Evolutionary conservation across 768 basidiomycete species (phyloP).

Genomic region (Grammothele lineata): DNA sequence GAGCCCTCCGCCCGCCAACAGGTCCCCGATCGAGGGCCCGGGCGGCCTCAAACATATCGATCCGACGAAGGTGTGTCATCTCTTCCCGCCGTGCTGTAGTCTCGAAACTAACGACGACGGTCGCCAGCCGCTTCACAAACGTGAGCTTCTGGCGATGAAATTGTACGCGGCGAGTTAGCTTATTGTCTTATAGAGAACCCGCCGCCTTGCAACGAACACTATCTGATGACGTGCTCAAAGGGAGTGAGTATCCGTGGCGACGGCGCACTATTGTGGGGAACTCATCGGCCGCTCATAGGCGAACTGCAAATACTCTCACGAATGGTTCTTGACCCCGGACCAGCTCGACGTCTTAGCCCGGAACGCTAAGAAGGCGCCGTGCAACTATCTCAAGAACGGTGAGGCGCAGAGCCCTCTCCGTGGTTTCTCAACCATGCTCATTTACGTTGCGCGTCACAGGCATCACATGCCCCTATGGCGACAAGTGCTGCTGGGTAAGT

Average conservation of each 20-base stretch:
- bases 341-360: conserved; percentile 66
- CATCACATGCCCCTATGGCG: conserved; percentile 69
- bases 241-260: conserved; percentile 34
- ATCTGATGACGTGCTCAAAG: conserved; percentile 80
- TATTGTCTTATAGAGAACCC: conserved; percentile 53
- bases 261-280: background rate
- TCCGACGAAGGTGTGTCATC: conserved; percentile 49
- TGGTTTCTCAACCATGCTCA: background rate
- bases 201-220: conserved; percentile 83
- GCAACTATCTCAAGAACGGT: conserved; percentile 83
- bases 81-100: too few relatives aligned
- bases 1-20: conserved; percentile 14
- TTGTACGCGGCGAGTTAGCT: background rate
- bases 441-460: conserved; percentile 36
- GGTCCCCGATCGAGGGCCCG: too few relatives aligned
- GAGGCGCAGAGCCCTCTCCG: background rate
- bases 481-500: conserved; percentile 64
- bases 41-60: conserved; percentile 42
- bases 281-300: conserved; percentile 15
- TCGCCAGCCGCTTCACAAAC: conserved; percentile 72
- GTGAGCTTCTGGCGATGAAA: conserved; percentile 36
- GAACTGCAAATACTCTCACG: conserved; percentile 81
- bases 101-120: too few relatives aligned
- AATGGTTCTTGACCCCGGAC: conserved; percentile 66
- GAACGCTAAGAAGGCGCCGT: conserved; percentile 83